Base-by-base conservation (phyloP, 805 yeast species). In the Schizosaccharomyces cryophilus region DNA sequence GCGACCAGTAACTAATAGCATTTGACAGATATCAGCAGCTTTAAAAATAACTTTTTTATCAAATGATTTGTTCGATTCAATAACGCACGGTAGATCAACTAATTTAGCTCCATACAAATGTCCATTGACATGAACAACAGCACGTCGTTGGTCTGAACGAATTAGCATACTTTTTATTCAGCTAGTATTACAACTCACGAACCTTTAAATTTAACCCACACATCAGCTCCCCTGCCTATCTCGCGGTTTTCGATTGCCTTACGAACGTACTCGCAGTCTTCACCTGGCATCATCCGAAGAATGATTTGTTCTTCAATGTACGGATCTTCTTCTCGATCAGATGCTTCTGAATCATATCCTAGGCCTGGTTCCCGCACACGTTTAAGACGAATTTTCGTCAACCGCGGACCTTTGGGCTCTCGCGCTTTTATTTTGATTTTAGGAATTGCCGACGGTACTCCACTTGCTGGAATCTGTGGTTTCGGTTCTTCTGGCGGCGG, bases 321-420 rank as follows among this genome's bases (percentile, higher is more conserved):
- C 1, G 98, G 97, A 68, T 93, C 96, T 63, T 88, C 96, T 69
- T 93, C 98, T 30, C 87, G 74, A 65, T 90, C 97, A 0, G 96
- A 95, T 21, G 95, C 96, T 67, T 90, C 97, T 2, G 95, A 84
- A 68, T 90, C 98, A 70, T 90, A 90, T 0, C 97, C 97, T 66
- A 90, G 96, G 4, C 95, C 95, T 0, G 95, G 93, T 3, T 83
- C 76, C 66, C 95, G 75, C 3, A 77, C 75, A 0, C 83, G 80
- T 64, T 78, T 79, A 62, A 81, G 76, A 61, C 80, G 69, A 63
- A 82, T 74, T 30, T 56, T 56, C 17, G 56, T 51, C 9, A 29
- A 29, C 9, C 56, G 56, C 30, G 56, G 56, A 35, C 56, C 56
- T 6, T 51, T 51, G 15, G 56, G 35, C 26, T 51, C 35, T 24